Evolutionary conservation across 192 early-diverging fungal genomes (phyloP), one percentile per base, ranked within the genome.

Genomic region (Powellomyces hirtus): DNA sequence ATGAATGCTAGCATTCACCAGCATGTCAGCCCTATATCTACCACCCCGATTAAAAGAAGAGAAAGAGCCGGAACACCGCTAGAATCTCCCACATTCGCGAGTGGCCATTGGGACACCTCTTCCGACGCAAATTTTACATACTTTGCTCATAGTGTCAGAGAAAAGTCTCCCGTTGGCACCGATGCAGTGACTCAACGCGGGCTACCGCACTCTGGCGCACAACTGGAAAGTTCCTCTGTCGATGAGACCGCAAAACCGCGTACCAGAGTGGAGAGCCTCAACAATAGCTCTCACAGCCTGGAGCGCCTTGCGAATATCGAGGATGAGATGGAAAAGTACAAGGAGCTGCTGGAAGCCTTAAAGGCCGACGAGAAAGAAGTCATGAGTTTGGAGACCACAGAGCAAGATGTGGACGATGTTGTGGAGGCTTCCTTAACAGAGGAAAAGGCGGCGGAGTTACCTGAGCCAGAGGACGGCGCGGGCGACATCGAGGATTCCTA

Each of bases 291-390:
- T n/a, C 14, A 38, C 10, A 40, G 59, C 20, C 35, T 36, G 1
- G 37, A 40, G 16, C 59, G 59, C 4, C 59, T 60, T 36, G 59
- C 34, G 5, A 37, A 60, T 14, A 60, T 60, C 20, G 59, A 60
- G 37, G 59, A 38, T 4, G 59, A 60, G 38, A 60, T 60, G 31
- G 59, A 34, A 8, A 20, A 60, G 22, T 60, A 60, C 20, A 36
- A 27, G 35, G 59, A 36, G n/a, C 14, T 60, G 36, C 33, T 60
- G 3, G 29, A 36, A n/a, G 29, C 37, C 24, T 6, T 60, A 6
- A 14, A 60, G 16, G 18, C 20, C 2, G 36, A 14, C 59, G 36
- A n/a, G 36, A 37, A 60, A 4, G 20, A 56, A 3, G 53, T 26
- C 29, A 3, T 4, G 53, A 5, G 27, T 3, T 18, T 3, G 26